Percentiles rank a stretch among this genome's conserved stretches.
phyloP scores from a whole-genome alignment of 495 filamentous ascomycete species.

The Clohesyomyces aquaticus region DNA sequence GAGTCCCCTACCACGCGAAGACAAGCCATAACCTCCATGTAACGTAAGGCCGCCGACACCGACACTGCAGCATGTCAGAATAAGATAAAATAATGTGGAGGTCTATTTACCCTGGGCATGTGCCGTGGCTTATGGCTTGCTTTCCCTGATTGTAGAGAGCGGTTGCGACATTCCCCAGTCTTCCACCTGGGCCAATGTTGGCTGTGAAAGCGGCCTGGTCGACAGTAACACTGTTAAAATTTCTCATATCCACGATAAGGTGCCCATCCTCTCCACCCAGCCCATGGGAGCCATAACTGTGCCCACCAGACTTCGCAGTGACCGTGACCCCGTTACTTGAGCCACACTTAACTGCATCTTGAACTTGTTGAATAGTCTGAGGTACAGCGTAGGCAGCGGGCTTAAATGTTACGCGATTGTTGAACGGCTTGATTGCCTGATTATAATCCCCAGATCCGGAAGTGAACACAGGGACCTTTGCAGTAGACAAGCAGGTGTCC shows the following conservation, averaged over 20 bases:
- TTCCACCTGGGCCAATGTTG: conserved; percentile 65
- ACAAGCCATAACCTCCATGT: conserved; percentile 67
- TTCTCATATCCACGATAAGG: conserved; percentile 61
- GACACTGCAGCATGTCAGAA: conserved; percentile 45
- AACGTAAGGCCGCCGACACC: conserved; percentile 74
- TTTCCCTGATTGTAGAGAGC: conserved; percentile 63
- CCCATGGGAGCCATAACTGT: conserved; percentile 67
- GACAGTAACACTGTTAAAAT: conserved; percentile 53
- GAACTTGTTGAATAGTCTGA: conserved; percentile 58
- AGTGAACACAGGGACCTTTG: conserved; percentile 10
- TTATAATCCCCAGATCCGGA: conserved; percentile 20
- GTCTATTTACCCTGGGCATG: conserved; percentile 53
- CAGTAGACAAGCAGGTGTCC: conserved; percentile 20
- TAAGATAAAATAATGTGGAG: conserved; percentile 39
- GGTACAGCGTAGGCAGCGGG: conserved; percentile 69
- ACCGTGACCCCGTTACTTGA: conserved; percentile 59
- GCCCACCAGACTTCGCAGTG: conserved; percentile 71
- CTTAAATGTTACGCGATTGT: conserved; percentile 62
- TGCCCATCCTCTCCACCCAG: conserved; percentile 58
- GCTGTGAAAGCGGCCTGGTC: conserved; percentile 61
- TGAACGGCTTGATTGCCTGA: conserved; percentile 55
- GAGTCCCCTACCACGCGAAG: conserved; percentile 64
- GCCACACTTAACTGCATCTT: conserved; percentile 64
- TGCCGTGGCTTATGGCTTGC: conserved; percentile 69
- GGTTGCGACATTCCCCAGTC: conserved; percentile 62